These are phyloP conservation scores for Lactifluus rugatus DNA, from an alignment of 768 basidiomycete genomes.

Conservation along the genomic window DNA sequence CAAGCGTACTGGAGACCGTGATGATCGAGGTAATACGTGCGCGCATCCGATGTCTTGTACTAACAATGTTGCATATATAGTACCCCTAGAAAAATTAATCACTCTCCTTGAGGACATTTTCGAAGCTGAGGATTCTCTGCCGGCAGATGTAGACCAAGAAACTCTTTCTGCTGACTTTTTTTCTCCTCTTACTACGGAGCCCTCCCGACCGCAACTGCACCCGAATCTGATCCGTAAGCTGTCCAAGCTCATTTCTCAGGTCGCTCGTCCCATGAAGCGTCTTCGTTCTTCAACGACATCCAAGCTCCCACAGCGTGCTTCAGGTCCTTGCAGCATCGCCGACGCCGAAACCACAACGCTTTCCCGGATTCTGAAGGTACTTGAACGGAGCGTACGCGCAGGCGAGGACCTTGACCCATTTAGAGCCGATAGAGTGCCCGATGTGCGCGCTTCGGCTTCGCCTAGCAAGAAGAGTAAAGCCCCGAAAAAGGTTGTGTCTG, in stretches of 20 bases:
- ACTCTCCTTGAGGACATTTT: conserved; percentile 79
- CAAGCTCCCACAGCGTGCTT: conserved; percentile 34
- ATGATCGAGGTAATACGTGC: conserved; percentile 49
- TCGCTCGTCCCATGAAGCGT: conserved; percentile 61
- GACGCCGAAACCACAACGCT: conserved; percentile 58
- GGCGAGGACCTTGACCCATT: conserved; percentile 75
- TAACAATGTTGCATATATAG: conserved; percentile 26
- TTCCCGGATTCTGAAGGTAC: conserved; percentile 58
- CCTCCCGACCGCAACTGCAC: conserved; percentile 50
- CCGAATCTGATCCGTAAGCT: conserved; percentile 54
- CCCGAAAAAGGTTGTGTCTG: conserved; percentile 25
- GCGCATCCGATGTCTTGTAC: neutral
- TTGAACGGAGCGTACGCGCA: conserved; percentile 69
- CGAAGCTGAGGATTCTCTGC: conserved; percentile 64
- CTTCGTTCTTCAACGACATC: conserved; percentile 36
- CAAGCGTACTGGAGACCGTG: conserved; percentile 61
- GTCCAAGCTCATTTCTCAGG: conserved; percentile 56
- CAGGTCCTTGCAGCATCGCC: conserved; percentile 42
- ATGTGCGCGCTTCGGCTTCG: conserved; percentile 19
- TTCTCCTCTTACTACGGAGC: conserved; percentile 49
- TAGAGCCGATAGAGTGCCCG: conserved; percentile 24
- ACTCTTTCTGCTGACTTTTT: conserved; percentile 55
- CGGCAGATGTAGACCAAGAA: conserved; percentile 41
- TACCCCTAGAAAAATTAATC: conserved; percentile 64
- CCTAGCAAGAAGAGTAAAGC: conserved; percentile 36